Evolutionary conservation across 2,329 filamentous ascomycete genomes (phyloP).

Genomic region (Lizonia empirigonia): DNA sequence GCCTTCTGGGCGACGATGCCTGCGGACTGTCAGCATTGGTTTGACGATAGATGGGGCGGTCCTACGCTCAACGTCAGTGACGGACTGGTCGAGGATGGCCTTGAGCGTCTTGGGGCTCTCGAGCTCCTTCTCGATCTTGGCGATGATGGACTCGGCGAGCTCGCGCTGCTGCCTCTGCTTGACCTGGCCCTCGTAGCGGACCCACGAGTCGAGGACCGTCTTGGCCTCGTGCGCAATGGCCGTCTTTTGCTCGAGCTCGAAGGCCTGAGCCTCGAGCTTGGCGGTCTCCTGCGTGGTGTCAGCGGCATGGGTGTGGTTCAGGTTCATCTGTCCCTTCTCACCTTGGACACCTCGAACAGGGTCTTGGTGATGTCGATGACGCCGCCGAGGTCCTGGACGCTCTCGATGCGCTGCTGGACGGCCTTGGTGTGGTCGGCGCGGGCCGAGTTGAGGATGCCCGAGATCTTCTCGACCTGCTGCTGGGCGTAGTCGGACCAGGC

Average conservation of each 20-base stretch:
- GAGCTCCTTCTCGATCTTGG: conserved; percentile 98
- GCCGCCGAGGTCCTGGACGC: conserved; percentile 89
- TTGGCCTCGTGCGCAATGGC: conserved; percentile 92
- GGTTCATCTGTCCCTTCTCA: conserved; percentile 51
- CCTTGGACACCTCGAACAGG: conserved; percentile 98
- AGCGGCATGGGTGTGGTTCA: conserved; percentile 27
- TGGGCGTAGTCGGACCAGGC: conserved; percentile 93
- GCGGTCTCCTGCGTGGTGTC: conserved; percentile 79
- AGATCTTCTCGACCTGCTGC: conserved; percentile 87
- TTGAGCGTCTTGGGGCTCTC: conserved; percentile 97
- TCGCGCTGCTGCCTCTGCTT: conserved; percentile 99
- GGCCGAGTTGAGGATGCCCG: conserved; percentile 91
- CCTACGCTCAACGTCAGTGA: conserved; percentile 94
- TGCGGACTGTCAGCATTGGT: conserved; percentile 29
- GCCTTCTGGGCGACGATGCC: conserved; percentile 49
- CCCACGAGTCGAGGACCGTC: conserved; percentile 95
- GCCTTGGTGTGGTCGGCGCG: conserved; percentile 93
- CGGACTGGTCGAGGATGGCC: conserved; percentile 97
- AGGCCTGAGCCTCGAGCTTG: conserved; percentile 91
- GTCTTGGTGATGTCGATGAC: conserved; percentile 97
- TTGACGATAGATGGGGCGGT: conserved; percentile 16
- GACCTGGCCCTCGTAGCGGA: conserved; percentile 97
- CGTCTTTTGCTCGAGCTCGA: conserved; percentile 95
- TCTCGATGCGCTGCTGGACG: conserved; percentile 91
- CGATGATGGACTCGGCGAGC: conserved; percentile 88